phyloP scores from a whole-genome alignment of 441 rosid species.

The Hura crepitans region DNA sequence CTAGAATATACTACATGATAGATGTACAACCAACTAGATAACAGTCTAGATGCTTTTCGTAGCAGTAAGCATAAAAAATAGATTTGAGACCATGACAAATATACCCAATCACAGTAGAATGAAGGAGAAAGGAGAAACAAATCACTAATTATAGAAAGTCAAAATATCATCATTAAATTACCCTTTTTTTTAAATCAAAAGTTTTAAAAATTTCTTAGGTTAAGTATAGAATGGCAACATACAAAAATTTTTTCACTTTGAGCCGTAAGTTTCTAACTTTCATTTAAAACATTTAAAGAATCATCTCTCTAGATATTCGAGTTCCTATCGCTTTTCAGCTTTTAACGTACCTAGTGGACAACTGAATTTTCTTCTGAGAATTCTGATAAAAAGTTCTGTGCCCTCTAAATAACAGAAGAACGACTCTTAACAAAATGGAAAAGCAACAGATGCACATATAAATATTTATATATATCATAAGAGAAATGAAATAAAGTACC shows the following conservation, averaged over 20 bases:
- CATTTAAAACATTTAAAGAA: background rate
- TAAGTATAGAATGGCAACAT: background rate
- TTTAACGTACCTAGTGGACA: background rate
- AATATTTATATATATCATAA: background rate
- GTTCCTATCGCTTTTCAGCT: background rate
- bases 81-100: background rate
- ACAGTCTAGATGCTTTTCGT: no score
- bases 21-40: background rate
- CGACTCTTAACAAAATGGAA: background rate
- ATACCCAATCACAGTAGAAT: background rate
- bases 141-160: background rate
- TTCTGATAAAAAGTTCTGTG: background rate
- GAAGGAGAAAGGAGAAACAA: background rate
- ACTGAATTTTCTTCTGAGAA: background rate
- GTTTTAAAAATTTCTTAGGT: background rate
- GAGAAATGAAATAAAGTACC: constrained; percentile 34
- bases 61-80: background rate
- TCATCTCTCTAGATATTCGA: background rate
- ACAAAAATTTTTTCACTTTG: background rate
- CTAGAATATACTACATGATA: background rate
- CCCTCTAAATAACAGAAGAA: background rate
- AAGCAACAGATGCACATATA: background rate
- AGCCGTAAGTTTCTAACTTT: background rate
- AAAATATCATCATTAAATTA: background rate
- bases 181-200: no score